Evolutionary conservation across 2,329 filamentous ascomycete genomes (phyloP), one percentile per base, ranked within the genome.

Genomic region (Colletotrichum trifolii): DNA sequence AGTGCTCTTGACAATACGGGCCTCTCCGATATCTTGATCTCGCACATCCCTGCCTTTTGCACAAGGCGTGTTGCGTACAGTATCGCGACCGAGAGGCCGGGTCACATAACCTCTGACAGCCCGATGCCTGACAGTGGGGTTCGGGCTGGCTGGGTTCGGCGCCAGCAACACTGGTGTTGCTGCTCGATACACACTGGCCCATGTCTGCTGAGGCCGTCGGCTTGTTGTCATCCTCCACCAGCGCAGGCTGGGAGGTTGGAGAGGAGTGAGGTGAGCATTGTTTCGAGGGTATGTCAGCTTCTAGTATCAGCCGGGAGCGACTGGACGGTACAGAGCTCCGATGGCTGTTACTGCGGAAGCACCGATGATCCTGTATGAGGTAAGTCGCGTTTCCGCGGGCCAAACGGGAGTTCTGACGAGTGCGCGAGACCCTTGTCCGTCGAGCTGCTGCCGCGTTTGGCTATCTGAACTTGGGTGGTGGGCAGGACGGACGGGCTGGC

Each of bases 141-240:
- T 48, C 53, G 8, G 58, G 33, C 38, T 52, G 45, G 15, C 42
- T 42, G 46, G 13, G 13, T 3, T 35, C 36, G 55, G 25, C 40
- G 46, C 10, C 39, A 35, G 40, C 38, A 33, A 43, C 43, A 39
- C 47, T 43, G 36, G 25, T 10, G 40, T 33, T 38, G 50, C 40
- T 45, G 46, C 50, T 62, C n/a, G 63, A 66, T 36, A 63, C 63
- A 34, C 63, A 66, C 58, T 66, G 63, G 15, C 63, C 63, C 63
- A 66, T 66, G 62, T 34, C 54, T 42, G 46, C 58, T 50, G 39
- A 58, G 47, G 34, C 52, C 59, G 43, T 33, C 63, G 58, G 34
- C 8, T 17, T 53, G 17, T 40, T 66, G 35, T 45, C 34, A 17
- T 62, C 63, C 63, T 56, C 63, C 58, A 46, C 63, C 63, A 66